phyloP scores from a whole-genome alignment of 495 filamentous ascomycete genomes.

The Hamigera avellanea region DNA sequence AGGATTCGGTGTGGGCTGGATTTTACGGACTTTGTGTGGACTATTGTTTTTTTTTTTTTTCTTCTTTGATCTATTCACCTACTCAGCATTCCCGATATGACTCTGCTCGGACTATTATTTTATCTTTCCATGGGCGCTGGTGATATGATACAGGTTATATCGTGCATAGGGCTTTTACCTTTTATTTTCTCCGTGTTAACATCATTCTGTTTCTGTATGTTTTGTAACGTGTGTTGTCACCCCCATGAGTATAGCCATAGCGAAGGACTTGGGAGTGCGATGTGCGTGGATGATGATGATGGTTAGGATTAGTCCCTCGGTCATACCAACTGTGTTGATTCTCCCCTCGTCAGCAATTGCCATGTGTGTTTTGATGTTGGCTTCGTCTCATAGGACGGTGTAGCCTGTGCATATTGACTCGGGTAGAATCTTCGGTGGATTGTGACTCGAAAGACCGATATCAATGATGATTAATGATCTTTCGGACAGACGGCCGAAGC shows the following conservation, averaged over 20 bases:
- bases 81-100: constrained; percentile 12
- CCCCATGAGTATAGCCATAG: not conserved
- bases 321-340: too few species aligned
- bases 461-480: too few species aligned
- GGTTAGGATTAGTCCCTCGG: not conserved
- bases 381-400: too few species aligned
- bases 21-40: constrained; percentile 6
- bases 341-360: too few species aligned
- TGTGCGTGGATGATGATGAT: too few species aligned
- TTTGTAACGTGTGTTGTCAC: not conserved
- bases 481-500: too few species aligned
- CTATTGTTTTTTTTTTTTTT: constrained; percentile 7
- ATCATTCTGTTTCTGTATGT: not conserved
- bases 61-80: constrained; percentile 6
- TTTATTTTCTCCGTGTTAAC: not conserved
- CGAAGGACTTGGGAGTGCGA: too few species aligned
- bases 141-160: constrained; percentile 16
- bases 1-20: constrained; percentile 4
- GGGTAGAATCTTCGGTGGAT: too few species aligned
- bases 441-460: too few species aligned
- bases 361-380: too few species aligned
- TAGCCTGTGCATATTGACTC: too few species aligned
- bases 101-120: constrained; percentile 8
- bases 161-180: constrained; percentile 8
- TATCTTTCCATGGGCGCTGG: constrained; percentile 16